Percentiles rank a stretch among this genome's conserved stretches.
phyloP scores from a whole-genome alignment of 768 basidiomycete genomes.

The Boletus rubropictus region DNA sequence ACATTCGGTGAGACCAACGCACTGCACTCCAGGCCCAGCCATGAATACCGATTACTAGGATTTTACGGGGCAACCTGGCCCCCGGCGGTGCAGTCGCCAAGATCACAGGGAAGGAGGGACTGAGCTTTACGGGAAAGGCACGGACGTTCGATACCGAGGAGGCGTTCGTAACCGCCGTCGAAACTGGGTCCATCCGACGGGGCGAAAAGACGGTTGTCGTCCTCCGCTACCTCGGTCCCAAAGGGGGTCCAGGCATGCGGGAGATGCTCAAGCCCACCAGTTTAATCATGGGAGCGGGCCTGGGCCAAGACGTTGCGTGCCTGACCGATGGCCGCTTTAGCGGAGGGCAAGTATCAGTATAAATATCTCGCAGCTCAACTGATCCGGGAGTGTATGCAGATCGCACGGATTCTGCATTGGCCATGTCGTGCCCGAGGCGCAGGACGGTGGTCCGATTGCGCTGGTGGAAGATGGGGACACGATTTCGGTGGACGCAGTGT shows the following conservation, averaged over 20 bases:
- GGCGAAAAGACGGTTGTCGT: conserved; percentile 97
- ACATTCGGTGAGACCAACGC: conserved; percentile 59
- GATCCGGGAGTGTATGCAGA: conserved; percentile 36
- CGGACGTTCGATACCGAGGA: conserved; percentile 89
- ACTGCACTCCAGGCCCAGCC: conserved; percentile 1
- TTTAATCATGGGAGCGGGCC: conserved; percentile 96
- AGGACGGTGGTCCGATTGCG: conserved; percentile 89
- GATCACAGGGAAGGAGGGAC: conserved; percentile 93
- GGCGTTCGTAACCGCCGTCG: conserved; percentile 82
- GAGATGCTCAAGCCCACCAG: conserved; percentile 99
- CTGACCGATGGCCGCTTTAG: conserved; percentile 97
- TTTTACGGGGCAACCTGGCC: conserved; percentile 87
- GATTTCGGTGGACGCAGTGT: conserved; percentile 83
- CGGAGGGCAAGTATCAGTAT: conserved; percentile 68
- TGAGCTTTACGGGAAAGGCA: conserved; percentile 86
- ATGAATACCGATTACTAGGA: conserved; percentile 40
- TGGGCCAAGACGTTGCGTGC: conserved; percentile 94
- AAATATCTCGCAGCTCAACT: conserved; percentile 8
- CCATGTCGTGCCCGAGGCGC: conserved; percentile 95
- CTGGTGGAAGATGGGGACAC: conserved; percentile 83
- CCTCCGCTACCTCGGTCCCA: conserved; percentile 91
- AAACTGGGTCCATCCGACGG: conserved; percentile 80
- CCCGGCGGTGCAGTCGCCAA: conserved; percentile 96
- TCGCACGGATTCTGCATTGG: conserved; percentile 97
- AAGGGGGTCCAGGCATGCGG: conserved; percentile 98